Evolutionary conservation across 306 rosid genomes (phyloP).

Genomic region (Cucurbita ficifolia): DNA sequence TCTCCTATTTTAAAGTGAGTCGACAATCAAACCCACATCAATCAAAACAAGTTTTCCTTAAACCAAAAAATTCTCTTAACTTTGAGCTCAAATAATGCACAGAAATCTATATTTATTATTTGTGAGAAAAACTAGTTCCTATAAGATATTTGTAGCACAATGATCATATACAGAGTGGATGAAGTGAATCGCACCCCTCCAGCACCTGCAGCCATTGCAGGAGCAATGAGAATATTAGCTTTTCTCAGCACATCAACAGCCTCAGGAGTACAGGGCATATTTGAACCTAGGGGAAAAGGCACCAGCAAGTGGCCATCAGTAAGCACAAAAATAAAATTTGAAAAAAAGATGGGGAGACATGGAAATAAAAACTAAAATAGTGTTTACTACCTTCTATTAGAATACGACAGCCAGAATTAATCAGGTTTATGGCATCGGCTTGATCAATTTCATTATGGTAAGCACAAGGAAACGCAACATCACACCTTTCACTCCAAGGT

Average conservation of each 20-base stretch:
- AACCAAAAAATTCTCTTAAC: background rate
- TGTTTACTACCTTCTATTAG: slow-evolving; percentile 73
- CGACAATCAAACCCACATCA: background rate
- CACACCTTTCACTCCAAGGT: slow-evolving; percentile 94
- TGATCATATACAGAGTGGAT: slow-evolving; percentile 6
- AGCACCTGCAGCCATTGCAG: slow-evolving; percentile 99
- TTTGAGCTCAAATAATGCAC: background rate
- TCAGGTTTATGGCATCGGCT: slow-evolving; percentile 77
- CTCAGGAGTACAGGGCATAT: slow-evolving; percentile 90
- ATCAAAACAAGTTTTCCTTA: background rate
- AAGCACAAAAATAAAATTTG: background rate
- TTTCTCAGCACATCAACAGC: slow-evolving; percentile 83
- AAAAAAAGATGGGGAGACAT: background rate
- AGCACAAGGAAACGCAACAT: slow-evolving; percentile 94
- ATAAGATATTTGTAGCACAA: background rate
- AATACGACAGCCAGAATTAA: slow-evolving; percentile 77
- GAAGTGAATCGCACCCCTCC: slow-evolving; percentile 77
- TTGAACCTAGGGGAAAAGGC: slow-evolving; percentile 46
- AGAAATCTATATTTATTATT: background rate
- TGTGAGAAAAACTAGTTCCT: background rate
- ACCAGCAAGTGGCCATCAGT: slow-evolving; percentile 8
- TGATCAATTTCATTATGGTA: slow-evolving; percentile 90
- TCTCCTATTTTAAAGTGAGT: background rate
- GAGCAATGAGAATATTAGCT: slow-evolving; percentile 81
- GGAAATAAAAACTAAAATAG: background rate